Base-by-base conservation (phyloP, 139 green algal species). In the Chlorella sp. region DNA sequence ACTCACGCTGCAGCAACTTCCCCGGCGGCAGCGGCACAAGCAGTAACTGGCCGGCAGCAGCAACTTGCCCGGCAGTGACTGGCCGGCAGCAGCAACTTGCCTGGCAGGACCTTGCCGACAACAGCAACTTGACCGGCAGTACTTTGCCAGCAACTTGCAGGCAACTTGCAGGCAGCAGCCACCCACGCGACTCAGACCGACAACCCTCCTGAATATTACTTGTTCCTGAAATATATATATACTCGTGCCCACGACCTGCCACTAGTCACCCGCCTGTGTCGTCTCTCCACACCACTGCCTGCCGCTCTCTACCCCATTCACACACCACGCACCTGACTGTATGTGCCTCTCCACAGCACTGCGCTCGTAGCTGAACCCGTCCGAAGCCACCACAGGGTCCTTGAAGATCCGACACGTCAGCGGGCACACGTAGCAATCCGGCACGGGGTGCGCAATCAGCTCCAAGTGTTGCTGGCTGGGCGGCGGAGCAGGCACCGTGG, bases 401-500 rank as follows among this genome's bases (percentile, higher is more conserved):
- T 51, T 59, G 29, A 78, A 69, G 14, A 82, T n/a, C 71, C 72
- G 64, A 32, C 33, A 70, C 26, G 77, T 83, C 31, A 83, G 49
- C 22, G 77, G 77, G 30, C 77, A 83, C 72, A 83, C 66, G 49
- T 78, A 83, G 49, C 68, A 79, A 62, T 83, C 77, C 0, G 72
- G 77, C 24, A 75, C 49, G 3, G 30, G 5, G 2, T 73, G 62
- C 51, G 26, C 60, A 17, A 10, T 55, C 42, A 55, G 17, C 10
- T 55, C 42, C 42, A 24, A 24, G 42, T 55, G 42, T 10, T 17
- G 10, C 10, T 55, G 42, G 42, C 42, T 55, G 42, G 42, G 42
- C 17, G 42, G 42, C 10, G 42, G 42, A n/a, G n/a, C n/a, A n/a
- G n/a, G n/a, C n/a, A n/a, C n/a, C n/a, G n/a, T n/a, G n/a, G n/a